Evolutionary conservation across 2,329 filamentous ascomycete genomes (phyloP).

Genomic region (Malbranchea cinnamomea): DNA sequence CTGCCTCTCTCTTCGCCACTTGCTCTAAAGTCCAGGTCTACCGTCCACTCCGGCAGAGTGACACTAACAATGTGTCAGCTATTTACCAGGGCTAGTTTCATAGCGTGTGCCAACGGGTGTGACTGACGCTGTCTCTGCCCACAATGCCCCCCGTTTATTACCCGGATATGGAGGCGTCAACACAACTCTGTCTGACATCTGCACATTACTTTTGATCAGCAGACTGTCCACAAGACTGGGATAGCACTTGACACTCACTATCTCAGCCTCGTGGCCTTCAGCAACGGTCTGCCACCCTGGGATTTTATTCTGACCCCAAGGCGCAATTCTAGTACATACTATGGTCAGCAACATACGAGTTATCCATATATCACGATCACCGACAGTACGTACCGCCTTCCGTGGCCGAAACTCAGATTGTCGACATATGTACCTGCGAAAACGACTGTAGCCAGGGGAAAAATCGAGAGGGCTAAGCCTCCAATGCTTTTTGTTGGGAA

Average conservation of each 20-base stretch:
- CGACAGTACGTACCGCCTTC: constrained; percentile 36
- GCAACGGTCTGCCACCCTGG: constrained; percentile 42
- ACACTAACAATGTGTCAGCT: constrained; percentile 17
- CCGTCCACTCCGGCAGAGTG: constrained; percentile 55
- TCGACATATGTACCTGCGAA: constrained; percentile 54
- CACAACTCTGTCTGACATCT: constrained; percentile 78
- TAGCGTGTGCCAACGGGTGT: background rate
- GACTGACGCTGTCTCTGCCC: constrained; percentile 48
- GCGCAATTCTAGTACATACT: constrained; percentile 4
- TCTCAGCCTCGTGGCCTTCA: constrained; percentile 40
- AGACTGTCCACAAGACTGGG: background rate
- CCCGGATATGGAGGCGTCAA: constrained; percentile 80
- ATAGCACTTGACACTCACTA: constrained; percentile 22
- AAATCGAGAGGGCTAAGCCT: constrained; percentile 25
- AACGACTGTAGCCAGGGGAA: constrained; percentile 34
- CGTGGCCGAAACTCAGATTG: constrained; percentile 64
- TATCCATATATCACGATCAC: background rate
- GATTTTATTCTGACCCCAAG: constrained; percentile 17
- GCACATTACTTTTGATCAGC: constrained; percentile 2
- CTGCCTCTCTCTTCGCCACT: constrained; percentile 71
- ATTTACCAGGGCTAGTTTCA: too few relatives aligned
- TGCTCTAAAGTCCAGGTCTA: constrained; percentile 75
- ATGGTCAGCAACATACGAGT: background rate
- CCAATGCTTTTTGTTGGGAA: constrained; percentile 20
- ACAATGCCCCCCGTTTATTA: constrained; percentile 68